These are phyloP conservation scores for Metschnikowia matae DNA, from an alignment of 805 yeast genomes.

Conservation along the genomic window DNA sequence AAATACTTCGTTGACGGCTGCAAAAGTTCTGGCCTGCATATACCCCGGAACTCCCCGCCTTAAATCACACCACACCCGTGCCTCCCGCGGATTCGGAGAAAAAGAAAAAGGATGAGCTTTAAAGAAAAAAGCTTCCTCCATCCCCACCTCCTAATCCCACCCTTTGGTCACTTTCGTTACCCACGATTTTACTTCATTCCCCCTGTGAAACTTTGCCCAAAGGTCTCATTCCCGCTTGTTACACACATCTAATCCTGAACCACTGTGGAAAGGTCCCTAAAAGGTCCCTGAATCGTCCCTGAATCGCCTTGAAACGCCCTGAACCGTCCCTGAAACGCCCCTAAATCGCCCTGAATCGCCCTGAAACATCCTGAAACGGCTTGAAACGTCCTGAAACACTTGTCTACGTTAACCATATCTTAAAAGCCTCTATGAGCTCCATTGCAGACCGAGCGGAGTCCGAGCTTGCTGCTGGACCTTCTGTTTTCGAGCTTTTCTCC, in stretches of 20 bases:
- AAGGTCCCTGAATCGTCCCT: too few species aligned
- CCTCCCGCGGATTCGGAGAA: neutral
- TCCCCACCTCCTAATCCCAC: neutral
- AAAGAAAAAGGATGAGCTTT: neutral
- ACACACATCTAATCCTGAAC: too few species aligned
- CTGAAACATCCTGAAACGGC: too few species aligned
- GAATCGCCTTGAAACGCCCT: too few species aligned
- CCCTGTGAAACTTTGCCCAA: too few species aligned
- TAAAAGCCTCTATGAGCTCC: neutral
- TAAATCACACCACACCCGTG: constrained; percentile 1
- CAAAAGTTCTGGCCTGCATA: neutral
- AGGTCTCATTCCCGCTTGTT: too few species aligned
- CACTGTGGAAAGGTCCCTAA: too few species aligned
- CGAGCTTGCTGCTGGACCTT: constrained; percentile 24
- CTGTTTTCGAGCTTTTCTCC: constrained; percentile 38
- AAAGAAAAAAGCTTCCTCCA: neutral
- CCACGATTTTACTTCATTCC: neutral
- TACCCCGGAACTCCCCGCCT: neutral
- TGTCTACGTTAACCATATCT: neutral
- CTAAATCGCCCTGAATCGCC: too few species aligned
- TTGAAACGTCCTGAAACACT: too few species aligned
- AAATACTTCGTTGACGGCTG: neutral
- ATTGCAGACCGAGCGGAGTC: constrained; percentile 7
- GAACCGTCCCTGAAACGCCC: too few species aligned
- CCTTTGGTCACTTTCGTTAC: neutral